Percentiles rank a stretch among this genome's conserved stretches.
These are phyloP conservation scores for Nicotiana paniculata DNA, from an alignment of 257 asterid genomes.

Conservation along the genomic window DNA sequence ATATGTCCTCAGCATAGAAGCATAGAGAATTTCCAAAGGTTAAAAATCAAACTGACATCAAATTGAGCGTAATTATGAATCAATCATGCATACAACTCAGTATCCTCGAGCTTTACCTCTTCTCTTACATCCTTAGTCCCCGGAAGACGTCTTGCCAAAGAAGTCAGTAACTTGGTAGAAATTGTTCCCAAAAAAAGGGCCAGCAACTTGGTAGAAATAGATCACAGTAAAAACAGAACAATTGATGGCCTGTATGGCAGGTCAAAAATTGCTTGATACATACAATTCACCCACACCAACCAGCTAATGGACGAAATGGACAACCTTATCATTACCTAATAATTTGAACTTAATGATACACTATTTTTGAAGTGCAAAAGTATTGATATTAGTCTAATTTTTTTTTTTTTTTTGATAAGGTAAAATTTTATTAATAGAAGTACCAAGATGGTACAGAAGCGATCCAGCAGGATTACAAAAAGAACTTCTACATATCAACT, in stretches of 20 bases:
- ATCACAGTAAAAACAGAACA: background rate
- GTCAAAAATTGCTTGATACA: background rate
- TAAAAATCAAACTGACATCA: background rate
- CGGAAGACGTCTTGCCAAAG: background rate
- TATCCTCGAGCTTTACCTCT: background rate
- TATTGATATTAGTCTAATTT: background rate
- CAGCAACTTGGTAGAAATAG: background rate
- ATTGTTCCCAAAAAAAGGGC: background rate
- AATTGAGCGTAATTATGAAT: background rate
- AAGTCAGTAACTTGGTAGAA: background rate
- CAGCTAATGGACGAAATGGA: background rate
- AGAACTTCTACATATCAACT: too few relatives aligned
- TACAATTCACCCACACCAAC: background rate
- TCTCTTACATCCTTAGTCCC: background rate
- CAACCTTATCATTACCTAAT: background rate
- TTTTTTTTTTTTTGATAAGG: too few relatives aligned
- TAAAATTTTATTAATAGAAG: too few relatives aligned
- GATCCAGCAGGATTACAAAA: too few relatives aligned
- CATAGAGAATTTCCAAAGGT: background rate
- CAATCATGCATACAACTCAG: background rate
- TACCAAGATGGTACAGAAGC: too few relatives aligned
- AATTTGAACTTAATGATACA: background rate
- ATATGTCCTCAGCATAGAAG: too few relatives aligned
- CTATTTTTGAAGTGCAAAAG: background rate
- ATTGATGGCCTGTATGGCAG: background rate